phyloP scores from a whole-genome alignment of 192 early-diverging fungal genomes.

The Gigaspora rosea region DNA sequence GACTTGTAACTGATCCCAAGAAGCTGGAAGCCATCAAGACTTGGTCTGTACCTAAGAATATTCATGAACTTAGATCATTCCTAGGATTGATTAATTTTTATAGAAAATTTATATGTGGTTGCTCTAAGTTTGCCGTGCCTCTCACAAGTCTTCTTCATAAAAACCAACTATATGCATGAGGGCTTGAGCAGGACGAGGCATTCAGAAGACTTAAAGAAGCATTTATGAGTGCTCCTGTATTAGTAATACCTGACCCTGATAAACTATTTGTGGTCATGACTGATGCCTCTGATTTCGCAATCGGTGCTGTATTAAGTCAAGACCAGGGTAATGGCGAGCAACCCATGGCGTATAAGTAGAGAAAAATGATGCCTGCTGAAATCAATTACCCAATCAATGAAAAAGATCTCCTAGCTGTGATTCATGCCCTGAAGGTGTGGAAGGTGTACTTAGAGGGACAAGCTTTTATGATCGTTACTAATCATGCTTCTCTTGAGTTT shows the following conservation, averaged over 20 bases:
- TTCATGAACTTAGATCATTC: constrained; percentile 42
- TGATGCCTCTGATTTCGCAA: too few species aligned
- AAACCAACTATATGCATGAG: constrained; percentile 28
- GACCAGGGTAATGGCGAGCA: too few species aligned
- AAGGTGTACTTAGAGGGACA: too few species aligned
- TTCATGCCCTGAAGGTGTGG: constrained; percentile 15
- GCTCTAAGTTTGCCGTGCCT: constrained; percentile 34
- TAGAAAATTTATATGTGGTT: constrained; percentile 38
- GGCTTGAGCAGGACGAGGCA: not conserved
- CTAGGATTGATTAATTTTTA: constrained; percentile 43
- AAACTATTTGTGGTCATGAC: too few species aligned
- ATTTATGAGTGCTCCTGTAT: too few species aligned
- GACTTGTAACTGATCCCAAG: constrained; percentile 29
- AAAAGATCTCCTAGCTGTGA: constrained; percentile 11
- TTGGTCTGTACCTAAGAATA: too few species aligned
- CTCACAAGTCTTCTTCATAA: constrained; percentile 30
- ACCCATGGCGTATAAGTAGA: too few species aligned
- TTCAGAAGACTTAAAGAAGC: constrained; percentile 32
- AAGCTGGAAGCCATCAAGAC: too few species aligned
- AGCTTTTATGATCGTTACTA: constrained; percentile 22
- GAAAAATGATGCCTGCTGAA: too few species aligned
- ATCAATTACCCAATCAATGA: constrained; percentile 41
- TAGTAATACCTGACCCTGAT: too few species aligned
- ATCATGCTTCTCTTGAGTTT: too few species aligned
- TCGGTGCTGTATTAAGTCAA: too few species aligned